Evolutionary conservation across 495 filamentous ascomycete species (phyloP).

Genomic region (Penicillium pancosmium): DNA sequence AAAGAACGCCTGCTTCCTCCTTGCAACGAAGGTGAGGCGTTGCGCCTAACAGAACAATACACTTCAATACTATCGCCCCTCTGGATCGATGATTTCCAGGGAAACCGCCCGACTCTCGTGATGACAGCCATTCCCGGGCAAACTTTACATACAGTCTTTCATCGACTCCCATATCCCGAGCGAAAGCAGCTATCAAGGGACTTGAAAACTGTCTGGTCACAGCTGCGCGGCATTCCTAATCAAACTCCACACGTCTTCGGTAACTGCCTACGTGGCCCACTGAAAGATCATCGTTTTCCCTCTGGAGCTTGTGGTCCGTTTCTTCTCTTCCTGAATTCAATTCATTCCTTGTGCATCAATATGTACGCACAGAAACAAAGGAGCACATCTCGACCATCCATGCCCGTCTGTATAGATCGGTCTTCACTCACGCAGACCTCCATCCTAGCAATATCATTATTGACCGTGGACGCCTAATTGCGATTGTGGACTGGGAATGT

Average conservation of each 20-base stretch:
- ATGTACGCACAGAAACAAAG: conserved; percentile 5
- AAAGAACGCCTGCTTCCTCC: too few relatives aligned
- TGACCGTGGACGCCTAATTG: conserved; percentile 23
- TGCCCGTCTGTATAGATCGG: conserved; percentile 7
- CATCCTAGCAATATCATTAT: conserved; percentile 31
- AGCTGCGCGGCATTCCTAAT: conserved; percentile 28
- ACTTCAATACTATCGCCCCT: too few relatives aligned
- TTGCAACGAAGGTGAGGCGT: too few relatives aligned
- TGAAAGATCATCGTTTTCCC: conserved; percentile 25
- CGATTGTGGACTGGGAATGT: conserved; percentile 38
- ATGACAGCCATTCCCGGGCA: too few relatives aligned
- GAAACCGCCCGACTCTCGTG: too few relatives aligned
- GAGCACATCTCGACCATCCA: conserved; percentile 8
- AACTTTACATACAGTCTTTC: too few relatives aligned
- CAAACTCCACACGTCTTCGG: conserved; percentile 19
- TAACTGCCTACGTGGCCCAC: conserved; percentile 19
- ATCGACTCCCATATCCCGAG: conserved; percentile 26
- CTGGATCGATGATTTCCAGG: too few relatives aligned
- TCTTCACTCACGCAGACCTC: conserved; percentile 36
- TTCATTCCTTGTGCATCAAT: conserved; percentile 13
- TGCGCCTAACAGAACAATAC: too few relatives aligned
- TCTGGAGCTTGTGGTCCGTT: conserved; percentile 20
- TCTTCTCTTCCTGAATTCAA: conserved; percentile 28
- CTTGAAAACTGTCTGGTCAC: conserved; percentile 10
- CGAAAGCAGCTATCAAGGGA: conserved; percentile 22